Percentiles rank a stretch among this genome's conserved stretches.
These are phyloP conservation scores for Podila epicladia DNA, from an alignment of 192 early-diverging fungal species.

Conservation along the genomic window DNA sequence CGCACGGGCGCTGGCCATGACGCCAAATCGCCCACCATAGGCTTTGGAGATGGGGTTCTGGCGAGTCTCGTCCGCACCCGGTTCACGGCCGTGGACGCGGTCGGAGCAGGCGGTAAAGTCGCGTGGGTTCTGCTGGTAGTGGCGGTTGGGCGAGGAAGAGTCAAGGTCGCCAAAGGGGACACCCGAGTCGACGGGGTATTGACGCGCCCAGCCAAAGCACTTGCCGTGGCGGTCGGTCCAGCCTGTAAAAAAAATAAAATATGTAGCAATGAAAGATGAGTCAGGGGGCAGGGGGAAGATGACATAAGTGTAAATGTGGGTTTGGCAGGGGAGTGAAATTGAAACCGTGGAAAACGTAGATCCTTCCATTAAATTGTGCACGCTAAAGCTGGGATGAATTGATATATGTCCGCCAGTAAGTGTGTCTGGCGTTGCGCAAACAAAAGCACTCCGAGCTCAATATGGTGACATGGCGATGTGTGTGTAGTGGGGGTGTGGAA, in stretches of 20 bases:
- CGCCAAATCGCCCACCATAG: constrained; percentile 24
- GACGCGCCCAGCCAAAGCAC: constrained; percentile 36
- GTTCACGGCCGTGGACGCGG: constrained; percentile 5
- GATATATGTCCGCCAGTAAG: not conserved
- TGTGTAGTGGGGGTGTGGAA: not conserved
- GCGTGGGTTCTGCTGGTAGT: constrained; percentile 26
- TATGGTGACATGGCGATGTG: too few species aligned
- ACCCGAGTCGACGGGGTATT: constrained; percentile 23
- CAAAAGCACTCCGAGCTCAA: not conserved
- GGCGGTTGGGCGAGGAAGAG: constrained; percentile 21
- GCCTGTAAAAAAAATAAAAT: not conserved
- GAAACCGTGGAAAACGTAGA: too few species aligned
- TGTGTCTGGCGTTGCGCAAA: not conserved
- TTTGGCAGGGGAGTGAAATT: too few species aligned
- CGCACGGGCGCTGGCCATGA: constrained; percentile 12
- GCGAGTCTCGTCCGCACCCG: constrained; percentile 32
- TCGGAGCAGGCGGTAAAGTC: constrained; percentile 33
- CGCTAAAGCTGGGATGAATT: too few species aligned
- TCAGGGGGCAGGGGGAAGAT: too few species aligned
- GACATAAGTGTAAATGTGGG: too few species aligned
- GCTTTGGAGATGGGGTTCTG: constrained; percentile 38
- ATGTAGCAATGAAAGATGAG: too few species aligned
- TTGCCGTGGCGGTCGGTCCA: constrained; percentile 15
- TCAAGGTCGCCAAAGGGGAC: constrained; percentile 21
- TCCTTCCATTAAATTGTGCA: too few species aligned